Base-by-base conservation (phyloP, 2,329 filamentous ascomycete genomes). In the Macrophomina pseudophaseolina region DNA sequence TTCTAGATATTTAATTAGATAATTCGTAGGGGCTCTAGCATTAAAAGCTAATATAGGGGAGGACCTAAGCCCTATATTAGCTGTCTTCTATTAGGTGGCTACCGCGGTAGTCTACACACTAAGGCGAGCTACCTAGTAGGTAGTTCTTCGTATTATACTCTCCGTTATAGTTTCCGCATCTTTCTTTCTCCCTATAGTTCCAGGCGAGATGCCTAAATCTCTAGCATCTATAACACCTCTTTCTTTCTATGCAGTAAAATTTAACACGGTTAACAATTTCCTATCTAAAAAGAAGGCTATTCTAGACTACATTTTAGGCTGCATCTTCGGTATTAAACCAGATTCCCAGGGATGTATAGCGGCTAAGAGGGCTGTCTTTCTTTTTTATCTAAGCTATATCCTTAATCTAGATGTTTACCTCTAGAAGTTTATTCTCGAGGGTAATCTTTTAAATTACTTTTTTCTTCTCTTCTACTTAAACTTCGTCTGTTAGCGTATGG, bases 241-340 rank as follows among this genome's bases (percentile, higher is more conserved):
- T 54, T 35, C 52, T 54, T n/a, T 54, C 52, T 35, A 54, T 35
- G 32, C 52, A 11, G 30, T 54, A 54, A 32, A 35, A 54, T 54
- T 54, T 6, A 11, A 54, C 52, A 16, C 30, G 28, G 30, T n/a
- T 54, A 9, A 28, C 30, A 12, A 54, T 35, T n/a, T 54, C 28
- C 14, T 54, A 16, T n/a, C 52, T 14, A 54, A 54, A 54, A 12
- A 33, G 28, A n/a, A 54, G 52, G 4, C 52, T 32, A 11, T 54
- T 54, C 28, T 54, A 32, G 12, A 35, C 30, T 33, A 32, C 52
- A 9, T 54, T 33, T 28, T 54, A 16, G 30, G 52, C 52, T 54
- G 52, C 52, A 35, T 54, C 28, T 54, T 54, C 30, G 9, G 30
- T 35, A 3, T 35, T 33, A 4, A 54, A 54, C 52, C 52, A 54